Conservation (phyloP, 257 asterid genomes). For the Osmanthus fragrans region DNA sequence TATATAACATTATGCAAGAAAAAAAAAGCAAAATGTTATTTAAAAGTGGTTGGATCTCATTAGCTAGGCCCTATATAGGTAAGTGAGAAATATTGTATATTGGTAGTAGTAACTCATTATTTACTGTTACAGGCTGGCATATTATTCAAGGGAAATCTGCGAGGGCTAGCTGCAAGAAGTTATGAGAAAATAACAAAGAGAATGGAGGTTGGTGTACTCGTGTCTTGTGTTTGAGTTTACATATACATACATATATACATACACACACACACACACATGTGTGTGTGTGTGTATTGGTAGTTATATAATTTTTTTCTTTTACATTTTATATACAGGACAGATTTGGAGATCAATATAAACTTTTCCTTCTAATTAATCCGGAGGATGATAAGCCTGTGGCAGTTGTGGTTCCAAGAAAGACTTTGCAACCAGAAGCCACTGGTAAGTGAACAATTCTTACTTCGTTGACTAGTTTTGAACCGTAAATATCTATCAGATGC, state of each 20-base stretch:
- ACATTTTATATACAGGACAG: slow-evolving; percentile 62
- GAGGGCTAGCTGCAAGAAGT: slow-evolving; percentile 82
- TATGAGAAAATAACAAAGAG: slow-evolving; percentile 78
- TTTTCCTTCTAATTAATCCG: slow-evolving; percentile 85
- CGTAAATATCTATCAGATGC: not conserved
- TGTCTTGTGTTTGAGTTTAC: slow-evolving; percentile 17
- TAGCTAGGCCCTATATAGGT: not conserved
- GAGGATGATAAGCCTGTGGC: slow-evolving; percentile 98
- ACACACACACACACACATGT: not conserved
- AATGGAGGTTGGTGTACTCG: slow-evolving; percentile 64
- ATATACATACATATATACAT: not conserved
- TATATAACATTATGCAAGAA: slow-evolving; percentile 2
- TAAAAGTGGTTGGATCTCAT: not conserved
- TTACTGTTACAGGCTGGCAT: slow-evolving; percentile 74
- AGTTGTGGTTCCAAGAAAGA: slow-evolving; percentile 86
- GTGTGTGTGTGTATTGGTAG: slow-evolving; percentile 14
- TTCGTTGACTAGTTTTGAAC: slow-evolving; percentile 13
- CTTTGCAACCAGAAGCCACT: slow-evolving; percentile 81
- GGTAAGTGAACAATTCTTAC: slow-evolving; percentile 44
- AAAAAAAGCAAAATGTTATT: not conserved
- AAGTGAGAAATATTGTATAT: not conserved
- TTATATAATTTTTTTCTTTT: slow-evolving; percentile 22
- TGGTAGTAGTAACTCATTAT: not conserved
- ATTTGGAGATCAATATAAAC: slow-evolving; percentile 77
- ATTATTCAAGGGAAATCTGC: slow-evolving; percentile 86